Evolutionary conservation across 1,284 basidiomycete genomes (phyloP).

Genomic region (Trichosporon coremiiforme): DNA sequence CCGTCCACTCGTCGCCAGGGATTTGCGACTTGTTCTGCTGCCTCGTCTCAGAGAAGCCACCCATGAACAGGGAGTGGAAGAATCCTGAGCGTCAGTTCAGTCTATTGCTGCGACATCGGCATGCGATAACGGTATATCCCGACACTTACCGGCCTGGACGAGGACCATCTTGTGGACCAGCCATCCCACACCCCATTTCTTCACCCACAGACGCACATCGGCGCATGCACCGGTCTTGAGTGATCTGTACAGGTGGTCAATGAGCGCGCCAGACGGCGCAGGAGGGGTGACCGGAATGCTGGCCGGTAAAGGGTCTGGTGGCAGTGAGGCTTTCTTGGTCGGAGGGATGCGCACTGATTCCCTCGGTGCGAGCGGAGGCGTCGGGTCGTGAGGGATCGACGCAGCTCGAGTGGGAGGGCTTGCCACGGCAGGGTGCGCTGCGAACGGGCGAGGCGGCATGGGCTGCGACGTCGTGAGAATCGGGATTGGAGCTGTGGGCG

Average conservation of each 20-base stretch:
- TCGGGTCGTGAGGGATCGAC: slow-evolving; percentile 22
- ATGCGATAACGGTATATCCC: neutral
- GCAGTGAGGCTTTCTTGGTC: neutral
- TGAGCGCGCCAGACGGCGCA: slow-evolving; percentile 35
- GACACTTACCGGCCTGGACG: slow-evolving; percentile 73
- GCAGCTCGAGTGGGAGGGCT: slow-evolving; percentile 16
- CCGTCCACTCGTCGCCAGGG: slow-evolving; percentile 38
- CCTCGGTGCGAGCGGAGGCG: slow-evolving; percentile 19
- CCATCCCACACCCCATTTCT: slow-evolving; percentile 75
- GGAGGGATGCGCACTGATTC: slow-evolving; percentile 9
- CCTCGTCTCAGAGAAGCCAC: slow-evolving; percentile 67
- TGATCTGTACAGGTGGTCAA: slow-evolving; percentile 68
- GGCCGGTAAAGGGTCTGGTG: slow-evolving; percentile 21
- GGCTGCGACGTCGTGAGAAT: slow-evolving; percentile 9
- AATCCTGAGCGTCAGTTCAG: slow-evolving; percentile 63
- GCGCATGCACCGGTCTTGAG: slow-evolving; percentile 72
- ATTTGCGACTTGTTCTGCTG: slow-evolving; percentile 13
- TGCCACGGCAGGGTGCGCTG: neutral
- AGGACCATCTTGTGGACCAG: slow-evolving; percentile 77
- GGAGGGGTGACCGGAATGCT: slow-evolving; percentile 33
- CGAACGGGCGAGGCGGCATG: neutral
- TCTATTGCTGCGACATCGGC: neutral
- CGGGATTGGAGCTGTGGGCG: neutral
- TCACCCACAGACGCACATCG: slow-evolving; percentile 72
- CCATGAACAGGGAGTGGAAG: slow-evolving; percentile 79